Conservation (phyloP, 176 grass and related monocot genomes). For the Alopecurus myosuroides region DNA sequence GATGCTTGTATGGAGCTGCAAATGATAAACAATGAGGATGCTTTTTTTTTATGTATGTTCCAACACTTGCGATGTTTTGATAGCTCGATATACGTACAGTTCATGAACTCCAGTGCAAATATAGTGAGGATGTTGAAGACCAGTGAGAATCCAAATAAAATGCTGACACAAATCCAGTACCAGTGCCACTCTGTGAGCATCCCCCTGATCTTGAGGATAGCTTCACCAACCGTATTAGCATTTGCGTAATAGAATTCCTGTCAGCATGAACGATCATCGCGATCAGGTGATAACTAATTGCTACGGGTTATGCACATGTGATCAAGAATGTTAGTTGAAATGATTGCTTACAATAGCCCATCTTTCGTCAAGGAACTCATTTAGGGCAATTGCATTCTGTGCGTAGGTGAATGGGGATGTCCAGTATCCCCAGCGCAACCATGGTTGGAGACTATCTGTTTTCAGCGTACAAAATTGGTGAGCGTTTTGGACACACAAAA, state of each 20-base stretch:
- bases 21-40: constrained; percentile 4
- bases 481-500: constrained; percentile 17
- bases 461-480: constrained; percentile 15
- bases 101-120: constrained; percentile 72
- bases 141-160: constrained; percentile 67
- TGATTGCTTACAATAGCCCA: constrained; percentile 69
- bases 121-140: constrained; percentile 82
- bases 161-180: constrained; percentile 75
- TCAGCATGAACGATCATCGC: constrained; percentile 18
- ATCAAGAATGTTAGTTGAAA: constrained; percentile 19
- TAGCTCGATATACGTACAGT: constrained; percentile 45
- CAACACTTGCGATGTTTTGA: background rate
- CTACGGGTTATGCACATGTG: background rate
- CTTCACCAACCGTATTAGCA: constrained; percentile 61
- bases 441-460: constrained; percentile 59
- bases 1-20: constrained; percentile 76
- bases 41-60: background rate
- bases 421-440: constrained; percentile 70
- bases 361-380: constrained; percentile 74
- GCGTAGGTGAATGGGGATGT: constrained; percentile 66
- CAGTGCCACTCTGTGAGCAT: constrained; percentile 70
- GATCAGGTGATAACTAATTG: constrained; percentile 4
- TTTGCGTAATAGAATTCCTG: constrained; percentile 60
- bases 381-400: constrained; percentile 58
- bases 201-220: constrained; percentile 68